Base-by-base conservation (phyloP, 169 alveolate genomes). In the Plasmodium cynomolgi region DNA sequence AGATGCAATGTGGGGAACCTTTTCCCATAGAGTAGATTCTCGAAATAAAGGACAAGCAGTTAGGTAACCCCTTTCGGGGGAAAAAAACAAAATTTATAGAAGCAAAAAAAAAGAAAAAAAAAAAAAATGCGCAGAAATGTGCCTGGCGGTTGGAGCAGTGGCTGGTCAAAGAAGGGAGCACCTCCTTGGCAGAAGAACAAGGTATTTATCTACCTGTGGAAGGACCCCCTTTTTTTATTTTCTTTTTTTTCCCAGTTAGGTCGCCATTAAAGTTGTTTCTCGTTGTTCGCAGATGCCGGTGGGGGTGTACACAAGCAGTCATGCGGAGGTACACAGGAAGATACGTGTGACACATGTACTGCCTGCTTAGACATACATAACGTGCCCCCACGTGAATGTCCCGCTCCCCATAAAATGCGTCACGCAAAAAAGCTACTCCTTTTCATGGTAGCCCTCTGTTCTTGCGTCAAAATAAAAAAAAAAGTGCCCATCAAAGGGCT, bases 391-490 rank as follows among this genome's bases (percentile, higher is more conserved):
- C 62, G 62, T 50, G 62, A 50, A 8, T 50, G 7, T 8, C 62
- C 62, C 23, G 7, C 3, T 50, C 62, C 62, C 62, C 62, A 50
- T 34, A 86, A 75, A 77, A 86, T 86, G 93, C 2, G 86, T 39
- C 29, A n/a, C 74, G 81, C 81, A 86, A 86, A 75, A 77, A 75
- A 84, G 68, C 50, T 86, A 39, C 58, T 86, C 29, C 34, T 86
- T 75, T 56, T 86, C 81, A 71, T 86, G 71, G 47, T 86, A 86
- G 34, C 17, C n/a, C 31, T 86, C 26, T 75, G 13, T 77, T 86
- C 9, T 20, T 79, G 62, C 81, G 41, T 56, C 58, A 39, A 86
- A 86, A 77, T 86, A 37, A 75, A 86, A 58, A 58, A 54, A 86
- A 54, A 75, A 2, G 34, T 54, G 50, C 23, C 81, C 71, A n/a